A percentile compares a stretch with the other conserved stretches of the same genome.
phyloP scores from a whole-genome alignment of 1,284 basidiomycete genomes.

The Cryptococcus deneoformans region DNA sequence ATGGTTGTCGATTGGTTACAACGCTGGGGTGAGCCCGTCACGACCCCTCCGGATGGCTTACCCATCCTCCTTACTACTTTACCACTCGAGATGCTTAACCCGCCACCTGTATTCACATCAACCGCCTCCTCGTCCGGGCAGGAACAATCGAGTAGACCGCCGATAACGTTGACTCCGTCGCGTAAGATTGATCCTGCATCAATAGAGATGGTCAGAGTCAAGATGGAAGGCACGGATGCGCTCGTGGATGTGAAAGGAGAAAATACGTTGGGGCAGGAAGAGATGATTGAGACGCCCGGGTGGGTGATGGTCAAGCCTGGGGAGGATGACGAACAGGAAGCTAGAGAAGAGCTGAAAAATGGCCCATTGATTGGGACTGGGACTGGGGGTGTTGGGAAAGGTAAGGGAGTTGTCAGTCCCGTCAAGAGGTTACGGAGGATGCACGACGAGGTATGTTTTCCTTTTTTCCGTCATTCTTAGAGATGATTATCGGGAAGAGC shows the following conservation, averaged over 20 bases:
- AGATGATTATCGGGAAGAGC: neutral
- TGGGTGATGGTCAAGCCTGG: slow-evolving; percentile 37
- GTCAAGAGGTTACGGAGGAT: slow-evolving; percentile 27
- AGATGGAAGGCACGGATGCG: neutral
- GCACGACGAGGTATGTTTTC: slow-evolving; percentile 17
- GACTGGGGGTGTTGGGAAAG: neutral
- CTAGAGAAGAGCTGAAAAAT: slow-evolving; percentile 31
- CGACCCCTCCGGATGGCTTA: slow-evolving; percentile 63
- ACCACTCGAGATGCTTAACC: slow-evolving; percentile 22
- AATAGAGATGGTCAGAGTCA: neutral
- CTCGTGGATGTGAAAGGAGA: slow-evolving; percentile 1
- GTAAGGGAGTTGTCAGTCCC: slow-evolving; percentile 14
- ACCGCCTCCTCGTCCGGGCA: too few relatives aligned
- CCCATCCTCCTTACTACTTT: slow-evolving; percentile 65
- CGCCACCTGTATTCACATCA: slow-evolving; percentile 6
- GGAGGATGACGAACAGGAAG: slow-evolving; percentile 44
- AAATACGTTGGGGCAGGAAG: neutral
- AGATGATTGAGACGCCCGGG: slow-evolving; percentile 39
- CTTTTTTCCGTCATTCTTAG: neutral
- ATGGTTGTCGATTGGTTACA: slow-evolving; percentile 79
- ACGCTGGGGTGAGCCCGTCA: slow-evolving; percentile 72
- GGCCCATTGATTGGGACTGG: neutral
- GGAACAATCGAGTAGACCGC: neutral
- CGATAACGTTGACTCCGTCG: slow-evolving; percentile 20
- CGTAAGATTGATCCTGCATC: neutral